Conservation (phyloP, 805 yeast species). For the Myxozyma melibiosi region DNA sequence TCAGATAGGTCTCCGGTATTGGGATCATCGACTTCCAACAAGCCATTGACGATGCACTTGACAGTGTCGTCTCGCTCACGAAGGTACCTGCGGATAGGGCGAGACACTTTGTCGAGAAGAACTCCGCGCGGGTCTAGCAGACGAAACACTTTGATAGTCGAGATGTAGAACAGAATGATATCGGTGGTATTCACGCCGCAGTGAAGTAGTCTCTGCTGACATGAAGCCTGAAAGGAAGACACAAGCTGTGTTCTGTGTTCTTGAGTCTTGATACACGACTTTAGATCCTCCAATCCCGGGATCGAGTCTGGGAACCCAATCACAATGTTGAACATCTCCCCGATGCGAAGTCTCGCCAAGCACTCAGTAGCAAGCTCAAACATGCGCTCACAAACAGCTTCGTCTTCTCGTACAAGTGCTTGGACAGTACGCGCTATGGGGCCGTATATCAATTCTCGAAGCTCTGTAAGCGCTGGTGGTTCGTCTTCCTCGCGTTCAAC, state of each 20-base stretch:
- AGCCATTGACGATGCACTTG: conserved; percentile 66
- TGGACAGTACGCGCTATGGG: conserved; percentile 8
- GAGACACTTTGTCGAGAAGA: conserved; percentile 70
- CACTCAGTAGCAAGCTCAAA: conserved; percentile 20
- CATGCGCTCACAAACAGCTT: conserved; percentile 6
- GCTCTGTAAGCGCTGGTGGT: conserved; percentile 10
- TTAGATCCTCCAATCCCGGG: conserved; percentile 60
- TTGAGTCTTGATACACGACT: conserved; percentile 51
- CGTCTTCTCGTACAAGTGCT: conserved; percentile 14
- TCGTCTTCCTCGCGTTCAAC: conserved; percentile 23
- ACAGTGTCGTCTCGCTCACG: conserved; percentile 75
- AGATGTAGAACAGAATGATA: conserved; percentile 67
- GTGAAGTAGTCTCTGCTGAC: conserved; percentile 57
- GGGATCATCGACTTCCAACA: conserved; percentile 52
- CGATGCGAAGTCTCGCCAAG: conserved; percentile 38
- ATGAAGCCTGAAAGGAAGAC: conserved; percentile 50
- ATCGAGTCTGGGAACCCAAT: conserved; percentile 54
- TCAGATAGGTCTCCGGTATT: conserved; percentile 55
- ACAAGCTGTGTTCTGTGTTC: conserved; percentile 58
- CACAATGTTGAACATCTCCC: conserved; percentile 63
- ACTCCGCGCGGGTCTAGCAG: conserved; percentile 87
- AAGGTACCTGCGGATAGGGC: conserved; percentile 73
- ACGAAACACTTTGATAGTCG: conserved; percentile 69
- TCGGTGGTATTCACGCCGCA: conserved; percentile 81
- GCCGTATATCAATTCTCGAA: conserved; percentile 9